A percentile compares a stretch with the other conserved stretches of the same genome.
Conservation (phyloP, 805 yeast species). For the Kuraishia hungarica region DNA sequence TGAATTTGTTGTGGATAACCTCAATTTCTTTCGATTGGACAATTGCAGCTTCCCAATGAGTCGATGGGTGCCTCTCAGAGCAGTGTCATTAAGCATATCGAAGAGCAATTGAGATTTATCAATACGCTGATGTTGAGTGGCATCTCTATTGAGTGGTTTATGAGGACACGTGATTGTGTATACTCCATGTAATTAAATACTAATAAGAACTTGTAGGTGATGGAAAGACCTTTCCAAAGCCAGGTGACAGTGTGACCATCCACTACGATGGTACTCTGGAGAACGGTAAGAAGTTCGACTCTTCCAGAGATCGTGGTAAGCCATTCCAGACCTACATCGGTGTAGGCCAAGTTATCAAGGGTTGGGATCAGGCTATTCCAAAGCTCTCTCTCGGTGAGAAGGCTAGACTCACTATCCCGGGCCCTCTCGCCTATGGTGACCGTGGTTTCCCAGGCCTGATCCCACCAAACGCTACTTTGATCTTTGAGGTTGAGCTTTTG, state of each 20-base stretch:
- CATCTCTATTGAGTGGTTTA: no score
- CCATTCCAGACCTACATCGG: conserved; percentile 94
- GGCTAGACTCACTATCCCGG: conserved; percentile 89
- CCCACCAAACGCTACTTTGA: conserved; percentile 92
- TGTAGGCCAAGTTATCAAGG: conserved; percentile 92
- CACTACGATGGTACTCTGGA: conserved; percentile 95
- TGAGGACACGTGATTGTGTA: no score
- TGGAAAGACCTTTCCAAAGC: conserved; percentile 77
- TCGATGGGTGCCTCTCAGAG: background rate
- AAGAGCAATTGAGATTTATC: no score
- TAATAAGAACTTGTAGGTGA: conserved; percentile 43
- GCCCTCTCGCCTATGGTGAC: conserved; percentile 86
- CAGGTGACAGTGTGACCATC: conserved; percentile 84
- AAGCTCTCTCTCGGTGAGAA: conserved; percentile 87
- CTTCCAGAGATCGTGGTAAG: conserved; percentile 89
- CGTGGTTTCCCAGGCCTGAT: conserved; percentile 96
- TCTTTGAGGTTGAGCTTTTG: conserved; percentile 73
- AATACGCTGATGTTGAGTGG: no score
- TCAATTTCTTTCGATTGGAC: background rate
- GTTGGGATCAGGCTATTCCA: conserved; percentile 96
- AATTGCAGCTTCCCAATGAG: background rate
- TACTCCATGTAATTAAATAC: no score
- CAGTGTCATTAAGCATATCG: background rate
- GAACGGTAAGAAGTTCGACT: conserved; percentile 93
- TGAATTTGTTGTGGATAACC: background rate